A percentile compares a stretch with the other conserved stretches of the same genome.
Evolutionary conservation across 2,329 filamentous ascomycete species (phyloP).

Genomic region (Emmonsia crescens): DNA sequence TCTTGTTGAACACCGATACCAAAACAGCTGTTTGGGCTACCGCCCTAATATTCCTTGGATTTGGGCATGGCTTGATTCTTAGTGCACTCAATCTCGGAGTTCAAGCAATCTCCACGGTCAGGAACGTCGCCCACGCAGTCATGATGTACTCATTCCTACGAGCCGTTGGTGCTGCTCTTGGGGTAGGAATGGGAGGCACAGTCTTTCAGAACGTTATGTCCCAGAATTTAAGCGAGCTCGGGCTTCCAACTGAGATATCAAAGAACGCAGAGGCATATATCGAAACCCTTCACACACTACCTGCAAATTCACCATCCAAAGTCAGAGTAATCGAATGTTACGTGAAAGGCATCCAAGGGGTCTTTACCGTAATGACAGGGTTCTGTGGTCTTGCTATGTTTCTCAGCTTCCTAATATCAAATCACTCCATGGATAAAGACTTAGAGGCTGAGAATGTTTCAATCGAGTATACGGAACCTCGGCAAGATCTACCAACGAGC

Average conservation of each 20-base stretch:
- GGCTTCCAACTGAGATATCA: conserved; percentile 2
- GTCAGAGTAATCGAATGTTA: neutral
- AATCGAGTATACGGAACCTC: neutral
- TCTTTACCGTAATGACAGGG: conserved; percentile 2
- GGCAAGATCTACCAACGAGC: neutral
- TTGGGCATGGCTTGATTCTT: conserved; percentile 2
- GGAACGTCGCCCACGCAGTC: conserved; percentile 3
- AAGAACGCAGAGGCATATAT: conserved; percentile 6
- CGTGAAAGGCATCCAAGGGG: conserved; percentile 1
- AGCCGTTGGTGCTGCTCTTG: conserved; percentile 1
- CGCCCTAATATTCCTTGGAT: neutral
- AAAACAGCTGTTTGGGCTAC: conserved; percentile 39
- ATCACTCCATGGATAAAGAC: conserved; percentile 1
- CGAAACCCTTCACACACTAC: neutral
- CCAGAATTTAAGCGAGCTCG: neutral
- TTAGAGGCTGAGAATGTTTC: neutral
- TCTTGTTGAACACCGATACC: conserved; percentile 31
- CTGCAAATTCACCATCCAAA: neutral
- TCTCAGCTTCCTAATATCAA: conserved; percentile 2
- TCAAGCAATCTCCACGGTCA: conserved; percentile 2
- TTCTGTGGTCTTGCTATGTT: conserved; percentile 2
- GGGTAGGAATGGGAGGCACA: conserved; percentile 1
- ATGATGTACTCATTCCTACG: conserved; percentile 6
- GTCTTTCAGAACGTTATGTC: conserved; percentile 3
- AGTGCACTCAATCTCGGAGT: conserved; percentile 5